Base-by-base conservation (phyloP, 768 basidiomycete species). In the Gloeopeniophorella convolvens region DNA sequence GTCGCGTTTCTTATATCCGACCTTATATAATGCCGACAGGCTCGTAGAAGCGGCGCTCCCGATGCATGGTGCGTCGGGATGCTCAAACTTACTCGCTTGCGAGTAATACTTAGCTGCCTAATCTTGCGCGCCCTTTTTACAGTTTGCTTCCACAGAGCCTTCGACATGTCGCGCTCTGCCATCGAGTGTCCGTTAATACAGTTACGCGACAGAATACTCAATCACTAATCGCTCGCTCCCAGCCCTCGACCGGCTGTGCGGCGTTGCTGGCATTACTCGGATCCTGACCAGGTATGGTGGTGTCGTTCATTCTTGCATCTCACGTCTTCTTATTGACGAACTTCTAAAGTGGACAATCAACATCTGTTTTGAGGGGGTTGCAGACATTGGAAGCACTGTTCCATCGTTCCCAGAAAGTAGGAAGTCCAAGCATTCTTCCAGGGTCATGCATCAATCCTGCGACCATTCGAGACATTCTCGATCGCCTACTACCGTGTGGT, bases 111-210 rank as follows among this genome's bases (percentile, higher is more conserved):
- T n/a, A n/a, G n/a, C n/a, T n/a, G n/a, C n/a, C n/a, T n/a, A n/a
- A n/a, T n/a, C n/a, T n/a, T n/a, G n/a, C n/a, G n/a, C n/a, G n/a
- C n/a, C 24, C 26, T 44, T 31, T 13, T 20, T 30, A 32, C 48
- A 88, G 87, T 85, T 35, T 86, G 83, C 57, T 88, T 89, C 63
- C 86, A 89, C 60, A 71, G 86, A 47, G 87, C 86, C 26, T 82
- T 89, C 55, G 88, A 89, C 58, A 80, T 90, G 83, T 76, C 78
- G 12, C 63, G 64, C 42, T 72, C 83, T 57, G 60, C 75, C 3
- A 65, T 71, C 34, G 68, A 75, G 66, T 83, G 85, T 80, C 56
- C 32, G 62, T 58, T 5, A 18, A n/a, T n/a, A n/a, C n/a, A 12
- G 12, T 34, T 21, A 33, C 26, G 37, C 23, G 36, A 4, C 13